phyloP scores from a whole-genome alignment of 2,329 filamentous ascomycete genomes.

The Trichophyton benhamiae region DNA sequence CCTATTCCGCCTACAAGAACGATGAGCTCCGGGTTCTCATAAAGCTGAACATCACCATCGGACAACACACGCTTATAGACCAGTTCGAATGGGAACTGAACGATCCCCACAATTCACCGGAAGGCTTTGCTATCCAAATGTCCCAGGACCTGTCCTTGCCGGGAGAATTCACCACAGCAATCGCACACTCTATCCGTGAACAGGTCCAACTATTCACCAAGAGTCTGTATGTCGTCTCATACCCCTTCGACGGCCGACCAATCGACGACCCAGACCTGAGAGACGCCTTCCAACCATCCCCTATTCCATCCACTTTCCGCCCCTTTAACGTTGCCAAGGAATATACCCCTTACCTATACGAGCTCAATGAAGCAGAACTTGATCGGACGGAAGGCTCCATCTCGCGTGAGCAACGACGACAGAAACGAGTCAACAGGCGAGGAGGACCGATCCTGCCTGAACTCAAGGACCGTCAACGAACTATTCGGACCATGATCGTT shows the following conservation, averaged over 20 bases:
- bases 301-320: slow-evolving; percentile 69
- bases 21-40: slow-evolving; percentile 96
- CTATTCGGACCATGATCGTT: slow-evolving; percentile 81
- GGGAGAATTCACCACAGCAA: slow-evolving; percentile 92
- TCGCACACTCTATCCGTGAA: slow-evolving; percentile 94
- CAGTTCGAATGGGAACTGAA: slow-evolving; percentile 99
- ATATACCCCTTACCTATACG: slow-evolving; percentile 84
- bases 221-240: slow-evolving; percentile 82
- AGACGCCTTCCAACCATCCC: slow-evolving; percentile 72
- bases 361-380: slow-evolving; percentile 79
- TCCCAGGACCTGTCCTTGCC: slow-evolving; percentile 78
- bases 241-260: slow-evolving; percentile 87
- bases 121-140: slow-evolving; percentile 87
- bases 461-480: slow-evolving; percentile 85
- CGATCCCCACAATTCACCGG: slow-evolving; percentile 81
- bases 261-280: slow-evolving; percentile 86
- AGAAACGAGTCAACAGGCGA: slow-evolving; percentile 87
- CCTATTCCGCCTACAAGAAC: slow-evolving; percentile 92
- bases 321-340: slow-evolving; percentile 90
- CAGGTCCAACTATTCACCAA: slow-evolving; percentile 90
- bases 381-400: slow-evolving; percentile 87
- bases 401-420: slow-evolving; percentile 80
- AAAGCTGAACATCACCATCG: slow-evolving; percentile 96
- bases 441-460: slow-evolving; percentile 91
- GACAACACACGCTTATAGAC: slow-evolving; percentile 82